Conservation (phyloP, 2,329 filamentous ascomycete genomes). For the Colletotrichum sp. region DNA sequence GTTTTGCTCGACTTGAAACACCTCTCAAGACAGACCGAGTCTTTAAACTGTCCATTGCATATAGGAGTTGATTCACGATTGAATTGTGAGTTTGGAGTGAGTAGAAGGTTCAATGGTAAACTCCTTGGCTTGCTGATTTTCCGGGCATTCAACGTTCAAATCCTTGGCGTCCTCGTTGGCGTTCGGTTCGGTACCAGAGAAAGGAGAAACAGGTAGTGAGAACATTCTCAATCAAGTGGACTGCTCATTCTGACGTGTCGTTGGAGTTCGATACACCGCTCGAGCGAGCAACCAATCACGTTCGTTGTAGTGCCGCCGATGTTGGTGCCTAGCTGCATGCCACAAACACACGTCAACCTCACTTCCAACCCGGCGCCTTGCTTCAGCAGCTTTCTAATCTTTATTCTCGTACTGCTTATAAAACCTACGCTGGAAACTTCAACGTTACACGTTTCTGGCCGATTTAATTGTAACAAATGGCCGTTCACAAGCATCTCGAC, state of each 20-base stretch:
- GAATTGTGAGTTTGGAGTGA: fast-evolving
- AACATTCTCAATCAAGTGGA: fast-evolving
- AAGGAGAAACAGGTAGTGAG: not conserved
- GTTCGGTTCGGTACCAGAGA: no score
- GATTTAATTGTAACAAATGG: not conserved
- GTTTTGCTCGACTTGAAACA: not conserved
- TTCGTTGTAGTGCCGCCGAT: not conserved
- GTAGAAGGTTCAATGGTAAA: not conserved
- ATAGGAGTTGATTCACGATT: fast-evolving
- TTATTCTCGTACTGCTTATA: not conserved
- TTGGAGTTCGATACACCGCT: not conserved
- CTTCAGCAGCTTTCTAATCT: not conserved
- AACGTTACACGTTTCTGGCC: not conserved
- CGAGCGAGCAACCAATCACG: not conserved
- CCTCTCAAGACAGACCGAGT: no score
- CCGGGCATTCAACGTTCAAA: fast-evolving
- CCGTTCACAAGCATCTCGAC: not conserved
- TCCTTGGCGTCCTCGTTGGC: no score
- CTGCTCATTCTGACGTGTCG: no score
- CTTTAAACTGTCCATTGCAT: no score
- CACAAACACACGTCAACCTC: not conserved
- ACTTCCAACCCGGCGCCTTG: not conserved
- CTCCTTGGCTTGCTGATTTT: fast-evolving
- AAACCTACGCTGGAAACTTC: no score
- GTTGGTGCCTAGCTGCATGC: not conserved